These are phyloP conservation scores for Calonectria ilicicola DNA, from an alignment of 2,329 filamentous ascomycete genomes.

Conservation along the genomic window DNA sequence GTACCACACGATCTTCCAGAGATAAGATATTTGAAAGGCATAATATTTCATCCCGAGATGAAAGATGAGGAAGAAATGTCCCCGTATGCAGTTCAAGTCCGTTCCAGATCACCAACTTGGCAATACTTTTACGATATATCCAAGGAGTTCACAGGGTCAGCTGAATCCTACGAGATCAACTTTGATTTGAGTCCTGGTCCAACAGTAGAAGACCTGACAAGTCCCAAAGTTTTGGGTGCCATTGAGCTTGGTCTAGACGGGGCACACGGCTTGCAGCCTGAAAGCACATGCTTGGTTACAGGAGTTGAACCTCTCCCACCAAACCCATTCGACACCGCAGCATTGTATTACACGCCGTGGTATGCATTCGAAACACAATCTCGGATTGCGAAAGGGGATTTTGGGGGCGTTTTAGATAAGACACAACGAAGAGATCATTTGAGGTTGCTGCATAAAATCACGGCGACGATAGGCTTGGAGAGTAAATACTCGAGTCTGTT, in stretches of 20 bases:
- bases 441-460: conserved; percentile 20
- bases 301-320: conserved; percentile 41
- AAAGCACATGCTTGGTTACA: conserved; percentile 33
- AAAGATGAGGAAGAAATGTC: conserved; percentile 10
- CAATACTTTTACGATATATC: conserved; percentile 37
- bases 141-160: conserved; percentile 9
- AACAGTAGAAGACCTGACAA: conserved; percentile 29
- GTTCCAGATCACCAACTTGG: conserved; percentile 44
- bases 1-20: conserved; percentile 35
- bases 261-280: conserved; percentile 20
- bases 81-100: conserved; percentile 27
- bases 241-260: conserved; percentile 36
- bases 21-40: conserved; percentile 37
- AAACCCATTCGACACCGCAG: conserved; percentile 43
- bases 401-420: conserved; percentile 34
- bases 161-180: conserved; percentile 42
- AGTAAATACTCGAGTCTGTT: conserved; percentile 42
- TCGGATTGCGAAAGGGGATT: conserved; percentile 27
- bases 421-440: conserved; percentile 27
- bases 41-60: conserved; percentile 41
- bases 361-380: conserved; percentile 42
- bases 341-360: conserved; percentile 44
- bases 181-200: conserved; percentile 39
- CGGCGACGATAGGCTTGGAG: conserved; percentile 36
- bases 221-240: conserved; percentile 36